Base-by-base conservation (phyloP, 176 grass and related monocot species). In the Paspalum notatum region DNA sequence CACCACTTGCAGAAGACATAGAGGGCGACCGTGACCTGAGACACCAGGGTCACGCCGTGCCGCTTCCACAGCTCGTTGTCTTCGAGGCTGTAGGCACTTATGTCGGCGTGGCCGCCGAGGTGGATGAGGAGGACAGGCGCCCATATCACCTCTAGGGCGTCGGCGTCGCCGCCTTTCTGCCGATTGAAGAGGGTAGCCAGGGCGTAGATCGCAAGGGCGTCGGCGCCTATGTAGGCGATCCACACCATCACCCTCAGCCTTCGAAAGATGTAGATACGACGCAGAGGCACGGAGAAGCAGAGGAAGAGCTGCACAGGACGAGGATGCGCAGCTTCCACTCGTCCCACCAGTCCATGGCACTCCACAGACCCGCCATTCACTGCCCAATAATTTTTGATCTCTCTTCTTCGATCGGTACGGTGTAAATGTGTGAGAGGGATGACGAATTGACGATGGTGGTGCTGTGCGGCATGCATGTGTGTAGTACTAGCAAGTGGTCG, bases 71-170 rank as follows among this genome's bases (percentile, higher is more conserved):
- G 32, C 32, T 32, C 32, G 32, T 32, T 32, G 32, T 32, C 32
- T 32, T 75, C 72, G 13, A 75, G 47, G 54, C 72, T 75, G 12
- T 59, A 59, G 45, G 72, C 72, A 16, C 10, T 75, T 9, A 75
- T 44, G 0, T 32, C 3, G 2, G 0, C 1, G 7, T 75, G 53
- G 7, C 72, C 72, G 3, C 72, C 54, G 6, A 75, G 72, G n/a
- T 75, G 54, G n/a, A 45, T 18, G 72, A 59, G 72, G 54, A 75
- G 53, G 20, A 75, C 61, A 14, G 61, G 73, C 0, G 55, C 41
- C 73, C 55, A 76, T 0, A 6, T 13, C 13, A 62, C 42, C 57
- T 77, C 57, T 5, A 77, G 74, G 3, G 27, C 13, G 6, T 6
- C 2, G 14, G 11, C 24, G 18, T 5, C 4, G 37, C 0, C 67